phyloP scores from a whole-genome alignment of 306 rosid genomes.

The Cercis canadensis region DNA sequence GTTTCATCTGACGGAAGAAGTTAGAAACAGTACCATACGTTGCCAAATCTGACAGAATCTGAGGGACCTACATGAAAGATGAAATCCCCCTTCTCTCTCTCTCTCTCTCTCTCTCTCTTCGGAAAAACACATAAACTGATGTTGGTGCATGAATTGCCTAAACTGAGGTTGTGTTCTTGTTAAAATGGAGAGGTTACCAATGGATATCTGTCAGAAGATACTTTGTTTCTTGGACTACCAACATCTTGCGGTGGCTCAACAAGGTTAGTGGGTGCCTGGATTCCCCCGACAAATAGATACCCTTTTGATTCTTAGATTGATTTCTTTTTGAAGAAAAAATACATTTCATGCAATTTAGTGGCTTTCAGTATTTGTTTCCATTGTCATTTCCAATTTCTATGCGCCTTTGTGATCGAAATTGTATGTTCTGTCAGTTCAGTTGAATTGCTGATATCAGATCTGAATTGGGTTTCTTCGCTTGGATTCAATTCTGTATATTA shows the following conservation, averaged over 20 bases:
- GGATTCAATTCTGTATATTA: not conserved
- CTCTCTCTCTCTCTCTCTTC: not conserved
- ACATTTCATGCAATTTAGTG: not conserved
- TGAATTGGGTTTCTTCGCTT: constrained; percentile 35
- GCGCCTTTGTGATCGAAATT: not conserved
- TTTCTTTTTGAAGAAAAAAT: not conserved
- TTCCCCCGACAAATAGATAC: not conserved
- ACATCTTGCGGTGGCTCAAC: constrained; percentile 61
- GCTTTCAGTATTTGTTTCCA: not conserved
- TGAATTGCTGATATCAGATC: constrained; percentile 11
- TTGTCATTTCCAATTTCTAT: not conserved
- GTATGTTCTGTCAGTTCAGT: not conserved
- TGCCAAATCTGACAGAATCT: constrained; percentile 6
- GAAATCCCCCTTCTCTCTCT: not conserved
- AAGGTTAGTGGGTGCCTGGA: constrained; percentile 49
- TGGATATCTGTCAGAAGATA: constrained; percentile 59
- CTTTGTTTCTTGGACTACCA: constrained; percentile 64
- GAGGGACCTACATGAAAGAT: not conserved
- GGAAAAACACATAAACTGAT: not conserved
- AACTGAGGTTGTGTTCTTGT: constrained; percentile 6
- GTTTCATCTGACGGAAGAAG: not conserved
- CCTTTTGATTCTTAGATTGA: not conserved
- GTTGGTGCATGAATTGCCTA: constrained; percentile 18
- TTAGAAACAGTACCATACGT: constrained; percentile 9
- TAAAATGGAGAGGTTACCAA: constrained; percentile 64